Evolutionary conservation across 2,329 filamentous ascomycete genomes (phyloP), one percentile per base, ranked within the genome.

Genomic region (Penicillium psychrosexuale): DNA sequence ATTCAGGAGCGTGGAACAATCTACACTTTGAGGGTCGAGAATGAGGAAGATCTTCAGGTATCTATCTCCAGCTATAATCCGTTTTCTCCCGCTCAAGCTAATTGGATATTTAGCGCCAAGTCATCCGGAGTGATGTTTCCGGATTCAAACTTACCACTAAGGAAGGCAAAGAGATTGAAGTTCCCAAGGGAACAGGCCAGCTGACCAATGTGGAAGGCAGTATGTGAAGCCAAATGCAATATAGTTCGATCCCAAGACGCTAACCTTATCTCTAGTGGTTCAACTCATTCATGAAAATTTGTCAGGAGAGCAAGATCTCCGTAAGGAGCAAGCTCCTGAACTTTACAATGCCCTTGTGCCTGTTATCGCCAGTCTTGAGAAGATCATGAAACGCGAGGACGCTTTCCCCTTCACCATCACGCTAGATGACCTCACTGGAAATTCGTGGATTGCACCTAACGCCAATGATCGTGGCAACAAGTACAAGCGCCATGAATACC

Each of bases 361-460:
- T 46, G 83, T 97, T 48, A 87, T 97, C 57, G 73, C 82, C 42
- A 88, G 86, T 63, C 82, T 91, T 13, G 82, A 84, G 56, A 83
- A 87, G 52, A 96, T 97, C 85, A 76, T 96, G 9, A 82, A 83
- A 2, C 89, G 91, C 47, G 81, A 87, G 28, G 81, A 87, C 27
- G 81, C 82, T 7, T 92, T 96, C 70, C 94, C 94, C 24, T 97
- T 99, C 81, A 88, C 90, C 47, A 76, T 99, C 46, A 88, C 85
- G 38, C 80, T 97, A 45, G 91, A 99, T 70, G 94, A 99, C 71
- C 89, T 90, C 3, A 89, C 92, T 0, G 94, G 94, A 51, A 99
- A 99, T 80, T 96, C 91, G 2, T 97, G 92, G 82, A 96, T 99
- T 66, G 88, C 95, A 45, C 94, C 94, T 13, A 88, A 91, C 61